A percentile compares a stretch with the other conserved stretches of the same genome.
Evolutionary conservation across 2,329 filamentous ascomycete genomes (phyloP).

Genomic region (Venturia pyrina): DNA sequence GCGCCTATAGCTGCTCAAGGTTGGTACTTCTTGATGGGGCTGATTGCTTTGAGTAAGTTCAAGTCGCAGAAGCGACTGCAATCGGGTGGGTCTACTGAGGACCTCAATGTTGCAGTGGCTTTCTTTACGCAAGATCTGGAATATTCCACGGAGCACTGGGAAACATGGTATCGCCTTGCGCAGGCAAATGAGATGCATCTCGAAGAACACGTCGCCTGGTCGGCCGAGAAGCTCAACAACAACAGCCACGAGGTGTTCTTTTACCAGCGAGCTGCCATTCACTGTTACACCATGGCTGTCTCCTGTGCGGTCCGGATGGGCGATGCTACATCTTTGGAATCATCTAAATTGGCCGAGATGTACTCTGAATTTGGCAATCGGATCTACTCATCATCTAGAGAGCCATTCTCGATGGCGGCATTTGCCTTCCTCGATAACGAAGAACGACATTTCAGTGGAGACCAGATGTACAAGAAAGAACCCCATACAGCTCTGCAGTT

Average conservation of each 20-base stretch:
- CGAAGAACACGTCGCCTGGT: slow-evolving; percentile 81
- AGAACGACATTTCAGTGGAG: slow-evolving; percentile 49
- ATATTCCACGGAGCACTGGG: slow-evolving; percentile 73
- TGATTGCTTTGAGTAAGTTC: slow-evolving; percentile 83
- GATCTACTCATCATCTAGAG: slow-evolving; percentile 57
- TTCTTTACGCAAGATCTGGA: slow-evolving; percentile 77
- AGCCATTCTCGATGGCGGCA: slow-evolving; percentile 57
- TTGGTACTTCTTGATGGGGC: slow-evolving; percentile 87
- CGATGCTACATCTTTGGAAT: slow-evolving; percentile 42
- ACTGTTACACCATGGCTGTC: slow-evolving; percentile 63
- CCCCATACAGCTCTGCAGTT: slow-evolving; percentile 48
- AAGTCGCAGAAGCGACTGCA: slow-evolving; percentile 66
- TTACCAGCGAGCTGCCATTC: slow-evolving; percentile 70
- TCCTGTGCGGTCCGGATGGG: slow-evolving; percentile 49
- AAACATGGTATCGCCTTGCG: slow-evolving; percentile 80
- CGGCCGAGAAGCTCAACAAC: slow-evolving; percentile 81
- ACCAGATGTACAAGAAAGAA: slow-evolving; percentile 46
- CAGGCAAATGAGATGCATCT: slow-evolving; percentile 83
- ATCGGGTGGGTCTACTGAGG: slow-evolving; percentile 65
- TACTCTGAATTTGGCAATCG: slow-evolving; percentile 60
- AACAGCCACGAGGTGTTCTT: slow-evolving; percentile 58
- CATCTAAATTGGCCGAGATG: slow-evolving; percentile 50
- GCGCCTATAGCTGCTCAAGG: slow-evolving; percentile 63
- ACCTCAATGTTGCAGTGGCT: slow-evolving; percentile 69
- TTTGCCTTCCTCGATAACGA: slow-evolving; percentile 51